Conservation (phyloP, 1,139 yeast genomes). For the Yamadazyma conglobata region DNA sequence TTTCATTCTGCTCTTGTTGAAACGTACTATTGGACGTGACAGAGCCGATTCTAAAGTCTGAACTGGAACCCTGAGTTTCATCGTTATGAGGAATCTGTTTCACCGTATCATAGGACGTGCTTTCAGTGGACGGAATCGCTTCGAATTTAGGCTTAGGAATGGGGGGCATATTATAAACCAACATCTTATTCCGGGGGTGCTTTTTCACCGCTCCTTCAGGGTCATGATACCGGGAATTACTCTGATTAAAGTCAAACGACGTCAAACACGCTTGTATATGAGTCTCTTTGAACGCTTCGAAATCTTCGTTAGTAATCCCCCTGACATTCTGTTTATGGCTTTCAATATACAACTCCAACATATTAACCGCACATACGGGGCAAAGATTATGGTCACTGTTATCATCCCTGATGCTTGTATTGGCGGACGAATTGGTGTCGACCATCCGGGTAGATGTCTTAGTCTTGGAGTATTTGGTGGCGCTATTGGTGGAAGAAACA, state of each 20-base stretch:
- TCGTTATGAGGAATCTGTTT: constrained; percentile 2
- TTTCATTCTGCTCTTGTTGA: constrained; percentile 23
- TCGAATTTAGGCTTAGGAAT: constrained; percentile 44
- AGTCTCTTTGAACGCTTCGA: constrained; percentile 51
- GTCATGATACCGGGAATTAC: constrained; percentile 44
- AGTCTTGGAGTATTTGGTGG: constrained; percentile 24
- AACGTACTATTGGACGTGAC: constrained; percentile 23
- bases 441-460: constrained; percentile 17
- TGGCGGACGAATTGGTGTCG: constrained; percentile 22
- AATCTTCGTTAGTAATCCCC: constrained; percentile 23
- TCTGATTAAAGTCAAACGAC: constrained; percentile 62
- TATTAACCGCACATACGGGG: constrained; percentile 48
- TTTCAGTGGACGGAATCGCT: constrained; percentile 19
- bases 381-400: constrained; percentile 37
- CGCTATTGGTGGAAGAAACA: constrained; percentile 11
- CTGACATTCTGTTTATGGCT: constrained; percentile 23
- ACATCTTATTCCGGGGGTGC: constrained; percentile 68
- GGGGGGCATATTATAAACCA: constrained; percentile 72
- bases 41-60: constrained; percentile 19
- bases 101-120: constrained; percentile 17
- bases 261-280: constrained; percentile 72
- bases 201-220: constrained; percentile 24
- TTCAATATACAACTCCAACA: constrained; percentile 50
- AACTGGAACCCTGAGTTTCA: background rate
- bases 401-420: constrained; percentile 13